Conservation (phyloP, 768 basidiomycete genomes). For the Suillus ampliporus region DNA sequence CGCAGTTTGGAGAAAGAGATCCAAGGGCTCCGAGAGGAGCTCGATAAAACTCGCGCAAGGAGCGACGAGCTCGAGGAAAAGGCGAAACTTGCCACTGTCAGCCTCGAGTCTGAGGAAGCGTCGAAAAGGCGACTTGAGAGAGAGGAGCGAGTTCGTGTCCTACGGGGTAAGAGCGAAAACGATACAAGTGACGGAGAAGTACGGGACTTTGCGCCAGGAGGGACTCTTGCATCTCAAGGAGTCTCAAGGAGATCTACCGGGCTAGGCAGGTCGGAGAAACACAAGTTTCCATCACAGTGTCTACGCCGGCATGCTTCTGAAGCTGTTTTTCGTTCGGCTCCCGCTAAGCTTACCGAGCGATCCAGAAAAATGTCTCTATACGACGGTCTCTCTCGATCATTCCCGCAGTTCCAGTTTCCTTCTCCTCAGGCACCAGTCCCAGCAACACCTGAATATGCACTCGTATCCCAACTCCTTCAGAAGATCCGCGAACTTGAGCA, state of each 20-base stretch:
- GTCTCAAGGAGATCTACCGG: slow-evolving; percentile 1
- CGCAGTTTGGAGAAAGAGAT: slow-evolving; percentile 83
- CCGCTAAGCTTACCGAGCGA: slow-evolving; percentile 15
- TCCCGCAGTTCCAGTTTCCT: slow-evolving; percentile 26
- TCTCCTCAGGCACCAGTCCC: slow-evolving; percentile 21
- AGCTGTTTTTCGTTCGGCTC: slow-evolving; percentile 20
- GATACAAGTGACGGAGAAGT: slow-evolving; percentile 41
- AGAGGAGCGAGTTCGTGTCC: slow-evolving; percentile 57
- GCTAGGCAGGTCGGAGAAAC: slow-evolving; percentile 19
- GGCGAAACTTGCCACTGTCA: slow-evolving; percentile 48
- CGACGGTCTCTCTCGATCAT: slow-evolving; percentile 29
- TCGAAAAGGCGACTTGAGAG: slow-evolving; percentile 41
- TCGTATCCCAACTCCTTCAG: slow-evolving; percentile 71
- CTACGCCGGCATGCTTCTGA: slow-evolving; percentile 38
- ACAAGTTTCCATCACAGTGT: slow-evolving; percentile 21
- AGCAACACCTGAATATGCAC: slow-evolving; percentile 46
- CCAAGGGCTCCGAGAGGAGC: slow-evolving; percentile 68
- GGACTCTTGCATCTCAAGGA: slow-evolving; percentile 40
- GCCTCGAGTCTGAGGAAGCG: slow-evolving; percentile 32
- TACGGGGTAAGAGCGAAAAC: slow-evolving; percentile 47
- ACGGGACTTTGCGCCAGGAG: slow-evolving; percentile 67
- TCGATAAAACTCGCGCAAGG: slow-evolving; percentile 75
- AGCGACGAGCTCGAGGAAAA: slow-evolving; percentile 77
- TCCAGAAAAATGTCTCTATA: slow-evolving; percentile 26
- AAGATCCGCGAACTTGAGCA: slow-evolving; percentile 83